Conservation (phyloP, 2,329 filamentous ascomycete species). For the Neofusicoccum laricinum region DNA sequence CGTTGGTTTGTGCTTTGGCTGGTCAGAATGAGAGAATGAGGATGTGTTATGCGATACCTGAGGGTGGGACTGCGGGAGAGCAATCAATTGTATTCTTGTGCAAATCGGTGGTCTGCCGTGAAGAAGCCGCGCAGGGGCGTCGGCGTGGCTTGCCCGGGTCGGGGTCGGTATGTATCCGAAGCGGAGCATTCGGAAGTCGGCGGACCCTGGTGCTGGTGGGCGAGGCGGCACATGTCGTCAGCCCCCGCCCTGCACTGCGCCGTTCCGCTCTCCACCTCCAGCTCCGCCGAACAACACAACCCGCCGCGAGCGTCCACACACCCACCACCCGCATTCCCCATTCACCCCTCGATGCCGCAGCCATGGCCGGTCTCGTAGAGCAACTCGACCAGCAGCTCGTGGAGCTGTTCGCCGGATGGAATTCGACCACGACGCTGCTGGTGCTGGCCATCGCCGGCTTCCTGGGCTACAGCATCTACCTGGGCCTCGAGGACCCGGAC, state of each 20-base stretch:
- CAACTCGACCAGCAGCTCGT: slow-evolving; percentile 70
- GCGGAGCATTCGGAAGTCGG: neutral
- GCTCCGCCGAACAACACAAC: neutral
- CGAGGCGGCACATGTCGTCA: neutral
- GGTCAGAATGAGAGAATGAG: slow-evolving; percentile 1
- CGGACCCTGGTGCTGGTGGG: slow-evolving; percentile 5
- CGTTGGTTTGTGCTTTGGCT: slow-evolving; percentile 12
- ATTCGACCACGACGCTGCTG: slow-evolving; percentile 72
- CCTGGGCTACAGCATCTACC: slow-evolving; percentile 68
- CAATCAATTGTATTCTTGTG: slow-evolving; percentile 1
- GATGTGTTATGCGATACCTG: slow-evolving; percentile 10
- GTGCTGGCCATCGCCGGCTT: slow-evolving; percentile 64
- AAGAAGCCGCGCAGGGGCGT: neutral
- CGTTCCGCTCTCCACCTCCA: neutral
- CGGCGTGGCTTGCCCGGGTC: neutral
- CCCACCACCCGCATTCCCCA: neutral
- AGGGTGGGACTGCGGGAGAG: neutral
- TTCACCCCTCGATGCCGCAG: slow-evolving; percentile 16
- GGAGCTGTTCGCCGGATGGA: slow-evolving; percentile 74
- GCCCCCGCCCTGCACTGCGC: neutral
- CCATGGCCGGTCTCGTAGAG: slow-evolving; percentile 52
- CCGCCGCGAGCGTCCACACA: neutral
- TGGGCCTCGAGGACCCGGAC: slow-evolving; percentile 72
- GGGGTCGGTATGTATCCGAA: neutral
- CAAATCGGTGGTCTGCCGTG: neutral